These are phyloP conservation scores for Trypanosoma grayi DNA, from an alignment of 208 protist species.

Conservation along the genomic window DNA sequence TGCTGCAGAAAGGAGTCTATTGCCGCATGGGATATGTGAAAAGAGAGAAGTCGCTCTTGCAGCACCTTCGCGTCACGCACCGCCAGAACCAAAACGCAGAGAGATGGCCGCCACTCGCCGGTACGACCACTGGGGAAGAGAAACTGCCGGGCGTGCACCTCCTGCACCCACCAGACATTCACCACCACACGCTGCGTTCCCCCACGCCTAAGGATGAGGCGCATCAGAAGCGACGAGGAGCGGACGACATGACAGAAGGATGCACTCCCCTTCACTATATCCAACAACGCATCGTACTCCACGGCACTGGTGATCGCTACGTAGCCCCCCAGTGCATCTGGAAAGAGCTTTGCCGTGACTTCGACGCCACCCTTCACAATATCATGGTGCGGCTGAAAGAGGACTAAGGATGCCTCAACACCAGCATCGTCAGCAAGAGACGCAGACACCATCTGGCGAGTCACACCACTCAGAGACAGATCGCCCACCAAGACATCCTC, in stretches of 20 bases:
- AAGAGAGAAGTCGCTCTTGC: neutral
- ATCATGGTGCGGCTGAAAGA: neutral
- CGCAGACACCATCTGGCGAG: neutral
- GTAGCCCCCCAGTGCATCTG: neutral
- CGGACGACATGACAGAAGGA: neutral
- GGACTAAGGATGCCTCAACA: neutral
- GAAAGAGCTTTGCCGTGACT: neutral
- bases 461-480: neutral
- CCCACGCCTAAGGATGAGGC: neutral
- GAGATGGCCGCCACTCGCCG: neutral
- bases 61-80: neutral
- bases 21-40: neutral
- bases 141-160: neutral
- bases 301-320: neutral
- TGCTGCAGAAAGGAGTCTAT: neutral
- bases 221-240: neutral
- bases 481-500: neutral
- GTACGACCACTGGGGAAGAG: too few species aligned
- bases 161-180: conserved; percentile 2
- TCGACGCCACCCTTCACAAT: neutral
- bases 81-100: neutral
- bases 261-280: neutral
- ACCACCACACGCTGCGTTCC: neutral
- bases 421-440: neutral
- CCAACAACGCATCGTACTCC: neutral